Base-by-base conservation (phyloP, 139 green algal genomes). In the Pseudopediastrum boryanum region DNA sequence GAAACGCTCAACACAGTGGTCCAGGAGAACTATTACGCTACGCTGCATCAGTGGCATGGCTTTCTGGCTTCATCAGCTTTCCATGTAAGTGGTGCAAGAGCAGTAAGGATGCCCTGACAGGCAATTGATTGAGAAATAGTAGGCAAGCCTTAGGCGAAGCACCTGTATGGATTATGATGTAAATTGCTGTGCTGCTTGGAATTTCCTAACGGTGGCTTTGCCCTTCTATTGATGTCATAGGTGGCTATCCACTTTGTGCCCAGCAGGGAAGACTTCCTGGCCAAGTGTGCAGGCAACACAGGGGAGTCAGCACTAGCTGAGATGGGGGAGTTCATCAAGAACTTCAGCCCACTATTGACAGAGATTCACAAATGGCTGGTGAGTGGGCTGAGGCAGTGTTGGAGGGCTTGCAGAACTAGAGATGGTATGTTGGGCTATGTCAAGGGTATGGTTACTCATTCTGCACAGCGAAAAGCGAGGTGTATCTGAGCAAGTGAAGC, bases 51-150 rank as follows among this genome's bases (percentile, higher is more conserved):
- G 35, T 96, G 81, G 80, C 92, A 96, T 75, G 92, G 92, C 61
- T 95, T 92, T 83, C 84, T 95, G 3, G 90, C 86, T 1, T 91
- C 88, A 5, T 85, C 73, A 27, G 92, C 90, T 1, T 94, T 94
- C 75, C 88, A 75, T 19, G 81, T 94, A 31, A 7, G 70, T 33
- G 12, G 42, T 38, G 9, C 39, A 36, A n/a, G 8, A 66, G 46
- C 48, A 58, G 4, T 46, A 41, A 25, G 5, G 64, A 39, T 27
- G 16, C 33, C 64, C 35, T 21, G 52, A 41, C 42, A 16, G 41
- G 67, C 42, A 23, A 25, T 19, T 19, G 48, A n/a, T n/a, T 58
- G 48, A n/a, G 16, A 58, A 19, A n/a, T 58, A n/a, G 48, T 16
- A 16, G 48, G 16, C 16, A n/a, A n/a, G n/a, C n/a, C n/a, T n/a